phyloP scores from a whole-genome alignment of 768 basidiomycete species.

The Boletus subcaerulescens region DNA sequence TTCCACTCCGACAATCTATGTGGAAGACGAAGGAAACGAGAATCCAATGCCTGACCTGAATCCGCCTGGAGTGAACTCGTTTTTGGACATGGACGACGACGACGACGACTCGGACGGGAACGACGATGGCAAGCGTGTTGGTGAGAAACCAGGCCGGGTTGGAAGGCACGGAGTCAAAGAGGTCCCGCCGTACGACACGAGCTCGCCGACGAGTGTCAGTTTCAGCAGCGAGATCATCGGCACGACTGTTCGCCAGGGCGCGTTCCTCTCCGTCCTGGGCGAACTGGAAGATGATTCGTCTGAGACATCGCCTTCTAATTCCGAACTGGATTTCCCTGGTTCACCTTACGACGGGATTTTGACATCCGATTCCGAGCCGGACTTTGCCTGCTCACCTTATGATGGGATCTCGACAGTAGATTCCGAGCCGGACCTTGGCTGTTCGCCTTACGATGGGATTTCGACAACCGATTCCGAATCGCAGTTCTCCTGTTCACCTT shows the following conservation, averaged over 20 bases:
- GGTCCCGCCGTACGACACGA: conserved; percentile 15
- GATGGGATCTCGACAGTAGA: not conserved
- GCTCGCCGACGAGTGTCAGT: not conserved
- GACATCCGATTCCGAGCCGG: not conserved
- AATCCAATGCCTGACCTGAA: conserved; percentile 1
- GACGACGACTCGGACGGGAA: not conserved
- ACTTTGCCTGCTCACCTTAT: not conserved
- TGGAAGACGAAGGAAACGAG: conserved; percentile 17
- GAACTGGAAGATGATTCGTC: not conserved
- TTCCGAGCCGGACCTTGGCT: not conserved
- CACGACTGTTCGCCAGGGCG: conserved; percentile 1
- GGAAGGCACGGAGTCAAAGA: not conserved
- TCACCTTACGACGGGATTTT: not conserved
- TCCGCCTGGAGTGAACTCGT: conserved; percentile 11
- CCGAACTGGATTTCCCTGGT: not conserved
- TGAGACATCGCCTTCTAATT: not conserved
- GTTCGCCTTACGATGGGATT: not conserved
- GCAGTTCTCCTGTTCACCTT: not conserved
- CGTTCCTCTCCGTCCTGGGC: conserved; percentile 13
- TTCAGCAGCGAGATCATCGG: conserved; percentile 18
- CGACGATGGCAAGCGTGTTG: not conserved
- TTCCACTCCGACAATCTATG: conserved; percentile 15
- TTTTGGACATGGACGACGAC: conserved; percentile 11
- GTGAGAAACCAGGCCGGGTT: not conserved
- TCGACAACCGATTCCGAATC: too few species aligned